phyloP scores from a whole-genome alignment of 305 asterid genomes.

The Coffea humblotiana region DNA sequence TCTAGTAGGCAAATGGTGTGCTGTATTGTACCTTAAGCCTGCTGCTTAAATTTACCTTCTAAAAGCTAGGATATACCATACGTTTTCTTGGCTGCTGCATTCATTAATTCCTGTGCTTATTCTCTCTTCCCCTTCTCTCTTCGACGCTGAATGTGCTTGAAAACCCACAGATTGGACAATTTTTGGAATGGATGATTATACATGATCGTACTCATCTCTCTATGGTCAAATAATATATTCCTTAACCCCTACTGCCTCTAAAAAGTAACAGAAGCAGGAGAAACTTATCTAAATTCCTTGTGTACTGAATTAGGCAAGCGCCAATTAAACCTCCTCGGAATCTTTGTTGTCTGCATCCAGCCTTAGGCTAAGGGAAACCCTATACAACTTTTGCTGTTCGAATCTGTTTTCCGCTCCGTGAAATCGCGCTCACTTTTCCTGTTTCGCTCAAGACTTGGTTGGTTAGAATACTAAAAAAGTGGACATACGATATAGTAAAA shows the following conservation, averaged over 20 bases:
- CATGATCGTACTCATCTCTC: background rate
- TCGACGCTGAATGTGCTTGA: slow-evolving; percentile 42
- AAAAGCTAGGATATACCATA: slow-evolving; percentile 66
- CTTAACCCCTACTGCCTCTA: background rate
- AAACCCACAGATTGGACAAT: background rate
- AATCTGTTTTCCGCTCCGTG: background rate
- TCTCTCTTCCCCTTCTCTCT: slow-evolving; percentile 20
- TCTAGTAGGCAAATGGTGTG: slow-evolving; percentile 60
- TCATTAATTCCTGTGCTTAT: slow-evolving; percentile 43
- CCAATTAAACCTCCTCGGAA: background rate
- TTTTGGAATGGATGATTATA: background rate
- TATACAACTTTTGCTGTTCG: background rate
- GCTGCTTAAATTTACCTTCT: slow-evolving; percentile 53
- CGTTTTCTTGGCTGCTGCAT: slow-evolving; percentile 30
- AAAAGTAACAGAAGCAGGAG: background rate
- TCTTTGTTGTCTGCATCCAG: too few species aligned
- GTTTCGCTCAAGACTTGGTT: background rate
- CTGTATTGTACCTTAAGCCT: slow-evolving; percentile 52
- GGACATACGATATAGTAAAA: background rate
- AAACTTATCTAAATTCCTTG: background rate
- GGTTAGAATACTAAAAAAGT: background rate
- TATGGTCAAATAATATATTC: background rate
- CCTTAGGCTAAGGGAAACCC: background rate
- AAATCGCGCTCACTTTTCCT: background rate
- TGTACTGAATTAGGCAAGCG: background rate